These are phyloP conservation scores for Alternaria sp. DNA, from an alignment of 2,329 filamentous ascomycete genomes.

Conservation along the genomic window DNA sequence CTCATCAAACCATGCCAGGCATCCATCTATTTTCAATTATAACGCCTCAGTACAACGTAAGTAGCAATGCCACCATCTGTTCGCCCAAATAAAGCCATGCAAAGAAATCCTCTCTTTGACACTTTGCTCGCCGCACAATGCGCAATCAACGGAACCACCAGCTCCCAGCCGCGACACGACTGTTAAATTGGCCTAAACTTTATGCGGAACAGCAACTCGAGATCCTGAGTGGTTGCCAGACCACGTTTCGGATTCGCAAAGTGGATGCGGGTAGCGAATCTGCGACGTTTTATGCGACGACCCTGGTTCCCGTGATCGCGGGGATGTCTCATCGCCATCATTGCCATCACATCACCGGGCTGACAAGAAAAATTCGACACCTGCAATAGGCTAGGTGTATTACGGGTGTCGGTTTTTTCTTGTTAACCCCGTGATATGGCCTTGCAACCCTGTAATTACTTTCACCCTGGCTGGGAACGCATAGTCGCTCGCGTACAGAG, in stretches of 20 bases:
- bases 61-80: neutral
- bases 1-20: neutral
- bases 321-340: neutral
- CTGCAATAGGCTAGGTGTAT: no score
- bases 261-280: conserved; percentile 6
- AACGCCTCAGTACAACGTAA: neutral
- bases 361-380: no score
- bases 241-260: conserved; percentile 27
- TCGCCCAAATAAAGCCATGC: neutral
- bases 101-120: neutral
- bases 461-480: no score
- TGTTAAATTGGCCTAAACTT: neutral
- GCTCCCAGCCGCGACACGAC: neutral
- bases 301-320: neutral
- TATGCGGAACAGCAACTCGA: neutral
- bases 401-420: no score
- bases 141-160: neutral
- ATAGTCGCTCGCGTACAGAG: neutral
- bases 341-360: no score
- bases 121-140: conserved; percentile 1
- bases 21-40: neutral
- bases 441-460: no score
- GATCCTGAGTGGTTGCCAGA: neutral
- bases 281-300: conserved; percentile 12
- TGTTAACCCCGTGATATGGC: no score